Percentiles rank a stretch among this genome's conserved stretches.
phyloP scores from a whole-genome alignment of 805 yeast genomes.

The Nakazawaea sp. region DNA sequence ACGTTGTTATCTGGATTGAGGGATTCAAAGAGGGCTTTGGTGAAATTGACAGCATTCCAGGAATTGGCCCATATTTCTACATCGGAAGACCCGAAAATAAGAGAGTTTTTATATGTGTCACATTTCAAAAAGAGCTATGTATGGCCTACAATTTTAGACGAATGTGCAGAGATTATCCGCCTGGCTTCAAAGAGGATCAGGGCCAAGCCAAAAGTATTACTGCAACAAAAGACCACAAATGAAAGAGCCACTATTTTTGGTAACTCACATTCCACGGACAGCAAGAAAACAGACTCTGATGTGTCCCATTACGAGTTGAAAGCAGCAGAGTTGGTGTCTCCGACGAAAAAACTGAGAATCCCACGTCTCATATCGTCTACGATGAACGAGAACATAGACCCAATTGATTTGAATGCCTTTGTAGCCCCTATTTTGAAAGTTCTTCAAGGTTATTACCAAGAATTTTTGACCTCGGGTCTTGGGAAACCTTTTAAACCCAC shows the following conservation, averaged over 20 bases:
- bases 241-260: slow-evolving; percentile 18
- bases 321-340: slow-evolving; percentile 3
- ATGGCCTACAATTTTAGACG: slow-evolving; percentile 58
- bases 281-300: neutral
- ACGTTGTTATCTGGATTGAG: slow-evolving; percentile 60
- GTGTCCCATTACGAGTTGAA: slow-evolving; percentile 5
- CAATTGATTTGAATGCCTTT: slow-evolving; percentile 5
- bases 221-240: neutral
- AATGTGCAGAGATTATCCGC: slow-evolving; percentile 49
- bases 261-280: slow-evolving; percentile 13
- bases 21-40: slow-evolving; percentile 37
- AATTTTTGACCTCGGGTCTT: slow-evolving; percentile 23
- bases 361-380: no score
- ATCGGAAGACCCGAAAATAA: slow-evolving; percentile 35
- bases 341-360: no score
- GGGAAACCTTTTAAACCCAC: slow-evolving; percentile 34
- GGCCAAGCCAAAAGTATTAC: slow-evolving; percentile 10
- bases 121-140: slow-evolving; percentile 35
- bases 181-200: slow-evolving; percentile 37
- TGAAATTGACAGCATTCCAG: slow-evolving; percentile 65
- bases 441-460: slow-evolving; percentile 5
- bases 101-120: slow-evolving; percentile 48
- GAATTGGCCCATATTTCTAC: slow-evolving; percentile 64
- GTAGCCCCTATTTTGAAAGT: slow-evolving; percentile 4
- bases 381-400: slow-evolving; percentile 5